Base-by-base conservation (phyloP, 768 basidiomycete genomes). In the Stropharia rugosoannulata region DNA sequence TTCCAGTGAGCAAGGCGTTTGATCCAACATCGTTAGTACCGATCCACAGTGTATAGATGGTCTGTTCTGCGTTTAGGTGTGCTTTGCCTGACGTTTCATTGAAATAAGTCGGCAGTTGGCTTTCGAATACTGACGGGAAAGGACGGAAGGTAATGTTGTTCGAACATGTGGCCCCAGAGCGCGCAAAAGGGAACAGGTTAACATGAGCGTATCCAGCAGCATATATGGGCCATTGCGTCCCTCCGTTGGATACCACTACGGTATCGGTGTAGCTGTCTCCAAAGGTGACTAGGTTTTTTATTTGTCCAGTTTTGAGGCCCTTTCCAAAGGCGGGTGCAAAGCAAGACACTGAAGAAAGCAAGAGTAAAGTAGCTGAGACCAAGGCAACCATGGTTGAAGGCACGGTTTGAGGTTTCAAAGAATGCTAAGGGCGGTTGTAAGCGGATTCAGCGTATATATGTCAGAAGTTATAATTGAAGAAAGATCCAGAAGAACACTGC, bases 261-360 rank as follows among this genome's bases (percentile, higher is more conserved):
- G 80, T 66, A 56, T 87, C 86, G 0, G 83, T 84, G 62, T 84
- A 86, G 48, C 80, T 82, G 68, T 87, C 86, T 3, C 86, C 86
- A 54, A 88, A 89, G 0, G 84, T 85, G 51, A 84, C 86, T 12
- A 87, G 73, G 55, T 81, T 79, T 64, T 81, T 83, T 55, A 88
- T 85, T 58, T 84, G 81, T 25, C 60, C 62, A 27, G 63, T 64
- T 36, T 44, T 43, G 22, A 71, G 47, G 42, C 59, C 60, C 36
- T 52, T 49, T 10, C 55, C 62, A 9, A 54, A 27, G 18, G 48
- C 45, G 10, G 49, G 39, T 15, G 35, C 15, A 38, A 49, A 6
- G 35, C 51, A 25, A 43, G 49, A 25, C 22, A n/a, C 38, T 45
- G 37, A n/a, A 8, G 49, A 54, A 9, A 58, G 45, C 37, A 57